Evolutionary conservation across 179 eudicot species (phyloP).

Genomic region (Pouteria campechiana): DNA sequence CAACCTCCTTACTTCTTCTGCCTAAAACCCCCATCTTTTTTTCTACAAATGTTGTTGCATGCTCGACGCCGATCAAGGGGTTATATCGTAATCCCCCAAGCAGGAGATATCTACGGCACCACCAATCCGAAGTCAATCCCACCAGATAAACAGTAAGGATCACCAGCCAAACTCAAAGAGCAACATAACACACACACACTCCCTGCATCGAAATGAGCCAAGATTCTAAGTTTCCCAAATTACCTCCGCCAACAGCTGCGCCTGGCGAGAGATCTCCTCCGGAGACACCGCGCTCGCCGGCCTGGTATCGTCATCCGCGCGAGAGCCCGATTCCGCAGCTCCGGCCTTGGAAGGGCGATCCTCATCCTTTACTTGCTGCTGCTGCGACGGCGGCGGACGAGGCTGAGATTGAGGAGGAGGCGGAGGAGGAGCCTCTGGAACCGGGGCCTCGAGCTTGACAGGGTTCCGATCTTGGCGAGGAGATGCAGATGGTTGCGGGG

Average conservation of each 20-base stretch:
- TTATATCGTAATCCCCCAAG: too few species aligned
- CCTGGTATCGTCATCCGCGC: constrained; percentile 3
- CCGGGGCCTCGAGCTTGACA: background rate
- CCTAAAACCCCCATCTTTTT: too few species aligned
- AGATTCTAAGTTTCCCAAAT: background rate
- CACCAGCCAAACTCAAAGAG: background rate
- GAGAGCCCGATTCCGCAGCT: constrained; percentile 1
- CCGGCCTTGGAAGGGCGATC: background rate
- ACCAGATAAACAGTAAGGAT: constrained; percentile 4
- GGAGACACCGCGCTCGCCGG: too few species aligned
- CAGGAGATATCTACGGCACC: too few species aligned
- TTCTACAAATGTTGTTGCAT: too few species aligned
- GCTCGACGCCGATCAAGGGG: too few species aligned
- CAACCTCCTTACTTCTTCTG: too few species aligned
- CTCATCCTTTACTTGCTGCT: background rate
- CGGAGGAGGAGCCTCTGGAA: constrained; percentile 6
- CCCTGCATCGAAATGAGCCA: background rate
- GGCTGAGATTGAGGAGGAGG: constrained; percentile 3
- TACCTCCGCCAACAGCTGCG: constrained; percentile 86
- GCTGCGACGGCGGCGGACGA: constrained; percentile 3
- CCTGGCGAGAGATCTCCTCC: constrained; percentile 56
- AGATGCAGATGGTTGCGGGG: constrained; percentile 16
- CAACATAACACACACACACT: background rate
- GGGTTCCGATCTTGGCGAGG: constrained; percentile 14
- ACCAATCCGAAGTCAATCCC: too few species aligned